Evolutionary conservation across 768 basidiomycete species (phyloP), one percentile per base, ranked within the genome.

Genomic region (Auricularia cornea): DNA sequence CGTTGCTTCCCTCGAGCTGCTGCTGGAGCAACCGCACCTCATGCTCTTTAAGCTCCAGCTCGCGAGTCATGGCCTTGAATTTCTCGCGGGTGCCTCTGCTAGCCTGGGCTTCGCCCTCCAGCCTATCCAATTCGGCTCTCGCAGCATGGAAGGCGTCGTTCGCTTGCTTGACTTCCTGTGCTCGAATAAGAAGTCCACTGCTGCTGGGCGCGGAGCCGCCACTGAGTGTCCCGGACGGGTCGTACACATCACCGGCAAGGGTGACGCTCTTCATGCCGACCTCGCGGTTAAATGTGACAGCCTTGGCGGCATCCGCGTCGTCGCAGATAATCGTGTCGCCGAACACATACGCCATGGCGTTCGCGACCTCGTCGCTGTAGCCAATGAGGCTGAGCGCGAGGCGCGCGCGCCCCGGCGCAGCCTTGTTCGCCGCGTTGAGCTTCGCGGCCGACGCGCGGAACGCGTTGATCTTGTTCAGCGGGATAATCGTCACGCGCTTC

Each of bases 271-370:
- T 87, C 59, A 90, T 85, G 26, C 81, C 79, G 16, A 89, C 80
- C 11, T 84, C 78, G 23, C 71, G 75, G 62, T 85, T 79, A 78
- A 98, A 98, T 0, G 97, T 97, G 51, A 97, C 90, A 0, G 77
- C 75, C 71, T 93, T 92, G 1, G 97, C 97, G 0, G 94, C 81
- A 23, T 87, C 86, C 2, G 94, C 84, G 68, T 96, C 93, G 59
- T 87, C 85, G 72, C 95, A 98, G 71, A 99, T 87, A 65, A 98
- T 81, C 2, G 91, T 92, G 72, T 94, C 89, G 62, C 90, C 88
- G 73, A 98, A 99, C 23, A 98, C 95, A 75, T 87, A 98, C 14
- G 87, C 80, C 84, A 98, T 94, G 20, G 97, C 97, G 32, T 85
- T 87, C 3, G 86, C 80, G 33, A 98, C 89, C 54, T 94, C 91